Evolutionary conservation across 75 land plant species (phyloP).

Genomic region (Pinus tabuliformis): DNA sequence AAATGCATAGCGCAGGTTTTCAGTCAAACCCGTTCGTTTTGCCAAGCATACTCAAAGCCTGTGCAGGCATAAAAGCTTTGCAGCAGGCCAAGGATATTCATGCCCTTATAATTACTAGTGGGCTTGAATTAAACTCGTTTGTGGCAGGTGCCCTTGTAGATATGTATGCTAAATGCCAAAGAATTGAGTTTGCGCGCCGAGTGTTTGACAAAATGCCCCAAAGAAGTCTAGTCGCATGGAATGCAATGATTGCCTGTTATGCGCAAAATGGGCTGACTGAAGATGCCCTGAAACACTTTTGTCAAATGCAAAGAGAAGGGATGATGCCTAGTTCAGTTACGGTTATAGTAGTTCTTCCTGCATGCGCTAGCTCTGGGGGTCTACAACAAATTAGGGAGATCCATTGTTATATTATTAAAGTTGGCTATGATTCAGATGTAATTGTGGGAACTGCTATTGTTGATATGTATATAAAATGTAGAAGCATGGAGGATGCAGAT

Average conservation of each 20-base stretch:
- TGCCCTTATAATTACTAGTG: constrained; percentile 37
- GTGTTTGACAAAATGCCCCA: constrained; percentile 24
- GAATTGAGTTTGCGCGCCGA: constrained; percentile 17
- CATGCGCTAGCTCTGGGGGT: constrained; percentile 2
- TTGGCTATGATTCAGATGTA: constrained; percentile 12
- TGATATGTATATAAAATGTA: constrained; percentile 12
- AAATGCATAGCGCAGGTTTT: constrained; percentile 33
- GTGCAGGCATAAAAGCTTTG: constrained; percentile 20
- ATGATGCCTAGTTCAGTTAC: constrained; percentile 13
- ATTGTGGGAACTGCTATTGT: constrained; percentile 16
- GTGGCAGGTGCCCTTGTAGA: constrained; percentile 46
- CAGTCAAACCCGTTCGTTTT: constrained; percentile 45
- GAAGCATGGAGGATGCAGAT: constrained; percentile 7
- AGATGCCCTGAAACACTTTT: constrained; percentile 45
- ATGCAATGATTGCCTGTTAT: constrained; percentile 54
- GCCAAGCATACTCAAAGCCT: constrained; percentile 49
- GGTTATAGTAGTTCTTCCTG: constrained; percentile 1
- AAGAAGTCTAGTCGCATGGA: constrained; percentile 46
- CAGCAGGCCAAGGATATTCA: constrained; percentile 30
- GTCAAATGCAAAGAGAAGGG: constrained; percentile 30
- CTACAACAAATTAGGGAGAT: constrained; percentile 9
- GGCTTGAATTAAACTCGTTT: constrained; percentile 40
- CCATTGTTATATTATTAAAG: background rate
- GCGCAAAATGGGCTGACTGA: constrained; percentile 20
- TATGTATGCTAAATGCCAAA: constrained; percentile 45